Evolutionary conservation across 1,284 basidiomycete species (phyloP).

Genomic region (Boletus smithii): DNA sequence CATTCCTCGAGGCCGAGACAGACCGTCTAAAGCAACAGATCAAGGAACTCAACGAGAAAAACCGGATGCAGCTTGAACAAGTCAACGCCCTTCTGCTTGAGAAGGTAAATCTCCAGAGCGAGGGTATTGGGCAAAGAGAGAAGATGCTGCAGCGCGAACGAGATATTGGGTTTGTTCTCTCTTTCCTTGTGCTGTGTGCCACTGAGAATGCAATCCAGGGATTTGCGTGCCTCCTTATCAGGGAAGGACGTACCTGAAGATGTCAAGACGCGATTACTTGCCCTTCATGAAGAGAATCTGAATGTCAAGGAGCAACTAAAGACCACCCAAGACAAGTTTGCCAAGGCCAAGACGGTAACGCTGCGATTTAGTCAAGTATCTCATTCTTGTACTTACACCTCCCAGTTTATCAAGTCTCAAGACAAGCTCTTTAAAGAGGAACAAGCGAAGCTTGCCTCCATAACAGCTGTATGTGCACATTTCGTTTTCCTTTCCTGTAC

Average conservation of each 20-base stretch:
- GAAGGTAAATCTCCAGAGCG: constrained; percentile 87
- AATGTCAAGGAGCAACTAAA: constrained; percentile 70
- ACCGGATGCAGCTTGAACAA: constrained; percentile 89
- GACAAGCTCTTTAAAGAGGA: constrained; percentile 85
- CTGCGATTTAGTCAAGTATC: neutral
- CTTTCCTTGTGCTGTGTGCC: neutral
- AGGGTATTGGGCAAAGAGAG: constrained; percentile 82
- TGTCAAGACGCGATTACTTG: constrained; percentile 71
- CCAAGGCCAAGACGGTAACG: constrained; percentile 73
- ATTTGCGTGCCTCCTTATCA: constrained; percentile 69
- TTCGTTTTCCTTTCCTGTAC: neutral
- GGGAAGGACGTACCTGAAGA: constrained; percentile 79
- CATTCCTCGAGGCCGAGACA: constrained; percentile 67
- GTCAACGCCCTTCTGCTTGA: constrained; percentile 84
- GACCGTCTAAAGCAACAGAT: constrained; percentile 65
- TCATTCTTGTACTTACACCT: constrained; percentile 5
- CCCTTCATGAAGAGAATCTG: constrained; percentile 75
- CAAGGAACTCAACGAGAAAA: constrained; percentile 76
- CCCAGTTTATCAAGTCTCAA: constrained; percentile 87
- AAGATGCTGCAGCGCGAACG: constrained; percentile 78
- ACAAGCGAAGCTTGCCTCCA: constrained; percentile 47
- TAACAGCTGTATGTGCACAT: constrained; percentile 22
- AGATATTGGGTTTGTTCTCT: constrained; percentile 61
- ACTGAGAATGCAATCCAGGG: constrained; percentile 40
- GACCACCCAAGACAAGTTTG: constrained; percentile 72